phyloP scores from a whole-genome alignment of 2,329 filamentous ascomycete genomes.

The Penicillium brevicompactum region DNA sequence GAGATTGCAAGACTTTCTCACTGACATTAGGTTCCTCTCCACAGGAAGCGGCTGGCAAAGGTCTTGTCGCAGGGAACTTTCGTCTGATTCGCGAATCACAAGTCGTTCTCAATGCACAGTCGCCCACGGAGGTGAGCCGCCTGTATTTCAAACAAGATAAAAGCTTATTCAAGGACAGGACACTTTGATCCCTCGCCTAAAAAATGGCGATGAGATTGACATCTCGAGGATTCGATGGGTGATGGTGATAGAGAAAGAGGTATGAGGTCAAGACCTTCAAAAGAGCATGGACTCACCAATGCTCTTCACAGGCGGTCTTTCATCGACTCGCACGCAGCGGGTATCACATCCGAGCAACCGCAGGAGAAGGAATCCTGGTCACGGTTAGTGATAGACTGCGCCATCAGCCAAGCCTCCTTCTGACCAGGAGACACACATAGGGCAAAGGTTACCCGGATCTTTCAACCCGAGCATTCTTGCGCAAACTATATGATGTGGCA shows the following conservation, averaged over 20 bases:
- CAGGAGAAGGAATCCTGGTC: conserved; percentile 55
- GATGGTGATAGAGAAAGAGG: conserved; percentile 66
- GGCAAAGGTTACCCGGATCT: conserved; percentile 68
- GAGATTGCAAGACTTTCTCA: neutral
- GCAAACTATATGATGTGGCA: conserved; percentile 43
- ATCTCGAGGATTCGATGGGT: conserved; percentile 57
- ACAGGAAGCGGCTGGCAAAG: conserved; percentile 48
- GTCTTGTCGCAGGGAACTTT: conserved; percentile 43
- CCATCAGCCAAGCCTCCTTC: neutral
- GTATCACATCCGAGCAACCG: conserved; percentile 46
- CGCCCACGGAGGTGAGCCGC: conserved; percentile 29
- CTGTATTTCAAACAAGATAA: neutral
- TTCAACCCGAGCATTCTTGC: conserved; percentile 57
- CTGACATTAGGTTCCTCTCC: neutral
- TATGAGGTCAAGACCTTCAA: conserved; percentile 20
- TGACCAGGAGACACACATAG: conserved; percentile 32
- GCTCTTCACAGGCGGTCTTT: conserved; percentile 57
- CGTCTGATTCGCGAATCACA: conserved; percentile 25
- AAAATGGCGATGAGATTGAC: conserved; percentile 49
- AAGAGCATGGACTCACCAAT: neutral
- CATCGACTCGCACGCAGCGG: conserved; percentile 54
- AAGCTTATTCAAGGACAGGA: conserved; percentile 41
- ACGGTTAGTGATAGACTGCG: conserved; percentile 48
- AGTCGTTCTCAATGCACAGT: conserved; percentile 43
- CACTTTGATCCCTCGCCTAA: conserved; percentile 54